Percentiles rank a stretch among this genome's conserved stretches.
These are phyloP conservation scores for Lagerstroemia speciosa DNA, from an alignment of 345 rosid species.

Conservation along the genomic window DNA sequence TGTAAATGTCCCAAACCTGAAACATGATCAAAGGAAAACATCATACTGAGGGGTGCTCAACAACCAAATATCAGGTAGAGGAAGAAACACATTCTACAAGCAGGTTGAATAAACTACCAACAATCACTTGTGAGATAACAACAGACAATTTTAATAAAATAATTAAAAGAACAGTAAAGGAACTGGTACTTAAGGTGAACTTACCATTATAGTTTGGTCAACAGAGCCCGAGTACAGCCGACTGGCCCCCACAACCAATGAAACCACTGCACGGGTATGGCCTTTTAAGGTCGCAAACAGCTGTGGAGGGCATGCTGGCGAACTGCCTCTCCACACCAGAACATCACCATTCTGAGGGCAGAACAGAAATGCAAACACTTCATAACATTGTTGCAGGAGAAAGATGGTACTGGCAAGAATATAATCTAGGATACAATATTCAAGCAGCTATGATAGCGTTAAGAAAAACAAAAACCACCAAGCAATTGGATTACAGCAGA, in stretches of 20 bases:
- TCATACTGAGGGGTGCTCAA: neutral
- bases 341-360: slow-evolving; percentile 37
- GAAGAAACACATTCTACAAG: neutral
- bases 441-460: neutral
- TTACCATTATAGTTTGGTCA: slow-evolving; percentile 43
- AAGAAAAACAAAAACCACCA: neutral
- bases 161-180: neutral
- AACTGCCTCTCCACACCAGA: slow-evolving; percentile 38
- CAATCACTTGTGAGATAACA: too few relatives aligned
- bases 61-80: neutral
- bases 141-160: neutral
- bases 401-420: neutral
- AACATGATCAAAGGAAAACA: too few relatives aligned
- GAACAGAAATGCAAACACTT: neutral
- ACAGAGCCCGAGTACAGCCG: slow-evolving; percentile 39
- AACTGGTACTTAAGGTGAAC: neutral
- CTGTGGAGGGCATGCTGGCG: slow-evolving; percentile 27
- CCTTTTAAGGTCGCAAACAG: slow-evolving; percentile 23
- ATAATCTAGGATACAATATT: neutral
- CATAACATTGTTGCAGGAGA: too few relatives aligned
- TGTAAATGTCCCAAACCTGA: slow-evolving; percentile 52
- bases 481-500: neutral
- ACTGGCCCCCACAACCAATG: slow-evolving; percentile 26
- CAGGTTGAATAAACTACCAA: too few relatives aligned
- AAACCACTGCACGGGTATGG: slow-evolving; percentile 26